Base-by-base conservation (phyloP, 495 filamentous ascomycete species). In the Xylaria curta region DNA sequence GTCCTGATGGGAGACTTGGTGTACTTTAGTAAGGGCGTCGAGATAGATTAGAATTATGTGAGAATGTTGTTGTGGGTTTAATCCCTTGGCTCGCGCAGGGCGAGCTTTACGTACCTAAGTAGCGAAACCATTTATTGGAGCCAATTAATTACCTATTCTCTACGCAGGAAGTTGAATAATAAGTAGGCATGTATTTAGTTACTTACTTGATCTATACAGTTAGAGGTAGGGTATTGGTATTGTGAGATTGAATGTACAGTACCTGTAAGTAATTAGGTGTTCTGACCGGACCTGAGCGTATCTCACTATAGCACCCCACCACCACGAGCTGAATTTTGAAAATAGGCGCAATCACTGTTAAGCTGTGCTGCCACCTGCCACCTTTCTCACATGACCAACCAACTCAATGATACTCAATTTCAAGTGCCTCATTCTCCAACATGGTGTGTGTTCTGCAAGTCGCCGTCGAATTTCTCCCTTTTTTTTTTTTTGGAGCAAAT, bases 371-470 rank as follows among this genome's bases (percentile, higher is more conserved):
- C 46, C 19, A 62, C 9, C 38, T 40, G 33, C 60, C 60, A 38
- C 28, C 28, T 51, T 19, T 66, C 31, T 66, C 19, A 46, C 28
- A 53, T 42, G 15, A 47, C 44, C 49, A 5, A 3, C 49, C 49
- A 53, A 13, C 13, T 26, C 53, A 56, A 31, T 56, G 53, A 31
- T 31, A 10, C 26, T 31, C 53, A 9, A 56, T 56, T 15, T 17
- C 53, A 17, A 17, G 53, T 31, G 63, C 46, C 31, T 51, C n/a
- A 21, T 19, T 40, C 9, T 24, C 15, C 38, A 62, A 28, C 8
- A 59, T 58, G 66, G 38, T 61, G 53, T 69, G 68, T 33, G 54
- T 60, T 54, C 46, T 64, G 68, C 54, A 69, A 69, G 54, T 28
- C 46, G 21, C 31, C 10, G 49, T 24, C 21, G 26, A 36, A n/a